A percentile compares a stretch with the other conserved stretches of the same genome.
Conservation (phyloP, 192 early-diverging fungal genomes). For the Dimargaris cristalligena region DNA sequence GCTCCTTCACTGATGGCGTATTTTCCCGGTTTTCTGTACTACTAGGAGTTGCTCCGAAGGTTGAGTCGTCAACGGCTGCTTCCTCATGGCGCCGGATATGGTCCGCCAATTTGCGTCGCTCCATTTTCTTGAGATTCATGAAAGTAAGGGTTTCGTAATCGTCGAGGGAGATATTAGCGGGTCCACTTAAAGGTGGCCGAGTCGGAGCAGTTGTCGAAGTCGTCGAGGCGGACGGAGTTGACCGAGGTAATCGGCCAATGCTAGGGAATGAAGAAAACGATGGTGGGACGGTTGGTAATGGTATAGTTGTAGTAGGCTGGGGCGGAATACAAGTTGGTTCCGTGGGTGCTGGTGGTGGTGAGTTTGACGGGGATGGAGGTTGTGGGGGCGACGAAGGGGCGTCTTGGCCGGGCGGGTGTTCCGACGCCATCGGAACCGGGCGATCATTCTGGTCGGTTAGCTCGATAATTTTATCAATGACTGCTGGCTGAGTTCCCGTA, state of each 20-base stretch:
- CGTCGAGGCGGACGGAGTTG: too few relatives aligned
- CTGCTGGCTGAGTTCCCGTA: not conserved
- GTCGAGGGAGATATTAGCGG: not conserved
- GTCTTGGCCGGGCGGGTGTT: not conserved
- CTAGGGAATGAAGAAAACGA: not conserved
- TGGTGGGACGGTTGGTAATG: too few relatives aligned
- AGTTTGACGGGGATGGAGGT: not conserved
- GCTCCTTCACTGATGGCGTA: too few relatives aligned
- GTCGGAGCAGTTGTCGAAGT: not conserved
- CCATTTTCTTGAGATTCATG: not conserved
- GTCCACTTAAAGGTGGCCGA: not conserved
- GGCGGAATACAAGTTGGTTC: too few relatives aligned
- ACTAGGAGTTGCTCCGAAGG: too few relatives aligned
- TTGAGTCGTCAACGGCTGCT: too few relatives aligned
- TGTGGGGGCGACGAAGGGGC: not conserved
- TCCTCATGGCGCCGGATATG: not conserved
- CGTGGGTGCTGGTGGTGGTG: slow-evolving; percentile 2
- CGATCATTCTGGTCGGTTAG: not conserved
- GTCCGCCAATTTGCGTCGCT: not conserved
- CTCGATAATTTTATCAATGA: not conserved
- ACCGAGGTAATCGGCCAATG: too few relatives aligned
- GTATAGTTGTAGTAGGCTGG: too few relatives aligned
- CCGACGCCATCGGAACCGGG: too few relatives aligned
- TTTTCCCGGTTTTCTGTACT: too few relatives aligned
- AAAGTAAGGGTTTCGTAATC: slow-evolving; percentile 10